Evolutionary conservation across 768 basidiomycete species (phyloP).

Genomic region (Kwoniella heveanensis): DNA sequence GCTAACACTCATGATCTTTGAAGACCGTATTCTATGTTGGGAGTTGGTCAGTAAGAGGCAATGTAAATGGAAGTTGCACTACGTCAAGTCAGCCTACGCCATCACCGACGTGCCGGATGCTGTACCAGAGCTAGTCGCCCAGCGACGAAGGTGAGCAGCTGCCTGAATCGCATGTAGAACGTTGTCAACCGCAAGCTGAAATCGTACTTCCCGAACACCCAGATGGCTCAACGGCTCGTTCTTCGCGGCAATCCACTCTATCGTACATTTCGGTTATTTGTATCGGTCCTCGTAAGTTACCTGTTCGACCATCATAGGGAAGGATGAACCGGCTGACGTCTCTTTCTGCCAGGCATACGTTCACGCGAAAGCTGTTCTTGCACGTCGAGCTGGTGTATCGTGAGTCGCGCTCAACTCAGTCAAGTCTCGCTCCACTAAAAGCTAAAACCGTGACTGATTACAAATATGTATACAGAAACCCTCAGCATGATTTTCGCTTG

Average conservation of each 20-base stretch:
- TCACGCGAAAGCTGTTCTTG: slow-evolving; percentile 87
- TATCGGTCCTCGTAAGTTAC: slow-evolving; percentile 71
- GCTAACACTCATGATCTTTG: neutral
- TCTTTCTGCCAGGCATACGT: slow-evolving; percentile 61
- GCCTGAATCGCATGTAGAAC: no score
- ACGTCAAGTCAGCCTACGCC: slow-evolving; percentile 91
- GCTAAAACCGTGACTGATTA: neutral
- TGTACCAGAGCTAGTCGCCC: slow-evolving; percentile 89
- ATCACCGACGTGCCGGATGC: slow-evolving; percentile 92
- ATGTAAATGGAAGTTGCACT: slow-evolving; percentile 88
- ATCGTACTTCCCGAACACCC: neutral
- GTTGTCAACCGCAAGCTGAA: neutral
- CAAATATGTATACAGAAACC: slow-evolving; percentile 56
- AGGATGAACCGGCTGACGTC: slow-evolving; percentile 18
- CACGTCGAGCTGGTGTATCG: slow-evolving; percentile 90
- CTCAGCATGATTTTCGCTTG: slow-evolving; percentile 92
- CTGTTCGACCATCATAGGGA: no score
- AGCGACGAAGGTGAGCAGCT: slow-evolving; percentile 64
- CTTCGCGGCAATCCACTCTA: slow-evolving; percentile 92
- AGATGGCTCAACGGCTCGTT: slow-evolving; percentile 98
- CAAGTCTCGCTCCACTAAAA: no score
- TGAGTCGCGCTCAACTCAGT: slow-evolving; percentile 18
- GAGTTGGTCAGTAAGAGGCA: slow-evolving; percentile 94
- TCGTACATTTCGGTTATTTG: slow-evolving; percentile 90
- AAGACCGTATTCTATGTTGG: slow-evolving; percentile 86